These are phyloP conservation scores for Geum urbanum DNA, from an alignment of 306 rosid species.

Conservation along the genomic window DNA sequence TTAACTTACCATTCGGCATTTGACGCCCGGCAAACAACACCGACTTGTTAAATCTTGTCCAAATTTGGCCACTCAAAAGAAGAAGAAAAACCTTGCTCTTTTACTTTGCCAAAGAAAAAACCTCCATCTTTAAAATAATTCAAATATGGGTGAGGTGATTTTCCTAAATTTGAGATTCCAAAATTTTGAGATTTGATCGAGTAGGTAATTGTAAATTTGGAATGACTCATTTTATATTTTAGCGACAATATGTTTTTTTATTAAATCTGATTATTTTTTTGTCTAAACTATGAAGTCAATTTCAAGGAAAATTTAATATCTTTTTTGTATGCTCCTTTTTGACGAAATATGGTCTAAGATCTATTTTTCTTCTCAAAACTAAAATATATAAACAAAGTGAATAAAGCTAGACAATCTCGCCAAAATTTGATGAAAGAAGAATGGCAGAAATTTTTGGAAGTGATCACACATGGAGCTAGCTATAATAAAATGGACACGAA, in stretches of 20 bases:
- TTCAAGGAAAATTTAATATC: not conserved
- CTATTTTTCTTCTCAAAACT: conserved; percentile 6
- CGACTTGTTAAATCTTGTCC: not conserved
- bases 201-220: too few species aligned
- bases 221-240: too few species aligned
- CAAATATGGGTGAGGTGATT: not conserved
- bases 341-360: not conserved
- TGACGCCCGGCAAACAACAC: conserved; percentile 9
- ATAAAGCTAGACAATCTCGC: conserved; percentile 10
- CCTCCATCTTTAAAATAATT: too few species aligned
- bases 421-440: conserved; percentile 21
- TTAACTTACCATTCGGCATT: not conserved
- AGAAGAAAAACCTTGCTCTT: not conserved
- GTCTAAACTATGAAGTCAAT: too few species aligned
- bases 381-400: conserved; percentile 8
- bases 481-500: conserved; percentile 14
- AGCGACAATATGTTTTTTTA: too few species aligned
- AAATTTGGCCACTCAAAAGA: not conserved
- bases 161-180: not conserved
- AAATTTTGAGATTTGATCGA: not conserved
- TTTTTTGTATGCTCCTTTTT: not conserved
- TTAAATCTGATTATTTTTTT: too few species aligned
- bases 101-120: too few species aligned
- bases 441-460: conserved; percentile 8
- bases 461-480: conserved; percentile 20